Evolutionary conservation across 352 stramenopile species (phyloP).

Genomic region (Saprolegnia parasitica): DNA sequence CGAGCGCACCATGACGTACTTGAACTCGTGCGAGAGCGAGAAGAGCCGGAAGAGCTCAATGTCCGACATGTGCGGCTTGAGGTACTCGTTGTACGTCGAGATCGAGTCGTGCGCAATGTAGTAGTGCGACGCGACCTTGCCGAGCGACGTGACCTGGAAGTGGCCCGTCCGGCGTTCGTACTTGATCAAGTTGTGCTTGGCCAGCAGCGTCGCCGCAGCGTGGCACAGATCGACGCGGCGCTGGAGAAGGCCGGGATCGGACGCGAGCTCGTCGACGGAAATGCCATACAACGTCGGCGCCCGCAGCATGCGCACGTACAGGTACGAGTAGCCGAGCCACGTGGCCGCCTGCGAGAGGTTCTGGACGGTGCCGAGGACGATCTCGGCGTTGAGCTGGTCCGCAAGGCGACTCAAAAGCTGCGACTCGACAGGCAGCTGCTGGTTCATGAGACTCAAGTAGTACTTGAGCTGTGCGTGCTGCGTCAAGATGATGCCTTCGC

Average conservation of each 20-base stretch:
- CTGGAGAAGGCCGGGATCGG: slow-evolving; percentile 93
- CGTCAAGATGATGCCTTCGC: slow-evolving; percentile 99
- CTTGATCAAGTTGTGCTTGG: slow-evolving; percentile 96
- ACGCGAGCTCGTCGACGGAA: slow-evolving; percentile 74
- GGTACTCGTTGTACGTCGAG: slow-evolving; percentile 96
- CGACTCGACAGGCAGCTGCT: slow-evolving; percentile 99
- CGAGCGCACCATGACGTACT: slow-evolving; percentile 96
- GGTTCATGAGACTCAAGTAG: slow-evolving; percentile 99
- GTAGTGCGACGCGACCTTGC: slow-evolving; percentile 96
- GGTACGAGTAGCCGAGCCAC: slow-evolving; percentile 99
- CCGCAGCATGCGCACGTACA: slow-evolving; percentile 99
- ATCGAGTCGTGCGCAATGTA: slow-evolving; percentile 99
- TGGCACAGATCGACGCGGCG: slow-evolving; percentile 95
- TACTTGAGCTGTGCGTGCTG: slow-evolving; percentile 98
- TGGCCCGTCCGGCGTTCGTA: slow-evolving; percentile 95
- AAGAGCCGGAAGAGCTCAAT: slow-evolving; percentile 99
- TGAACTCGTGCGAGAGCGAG: slow-evolving; percentile 98
- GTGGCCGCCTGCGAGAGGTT: slow-evolving; percentile 93
- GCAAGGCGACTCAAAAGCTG: slow-evolving; percentile 95
- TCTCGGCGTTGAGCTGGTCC: slow-evolving; percentile 99
- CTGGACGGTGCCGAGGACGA: slow-evolving; percentile 96
- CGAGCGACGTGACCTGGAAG: slow-evolving; percentile 96
- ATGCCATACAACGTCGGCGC: slow-evolving; percentile 97
- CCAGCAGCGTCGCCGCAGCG: slow-evolving; percentile 93
- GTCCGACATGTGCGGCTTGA: slow-evolving; percentile 99